Base-by-base conservation (phyloP, 2,329 filamentous ascomycete species). In the Penicillium sclerotigenum region DNA sequence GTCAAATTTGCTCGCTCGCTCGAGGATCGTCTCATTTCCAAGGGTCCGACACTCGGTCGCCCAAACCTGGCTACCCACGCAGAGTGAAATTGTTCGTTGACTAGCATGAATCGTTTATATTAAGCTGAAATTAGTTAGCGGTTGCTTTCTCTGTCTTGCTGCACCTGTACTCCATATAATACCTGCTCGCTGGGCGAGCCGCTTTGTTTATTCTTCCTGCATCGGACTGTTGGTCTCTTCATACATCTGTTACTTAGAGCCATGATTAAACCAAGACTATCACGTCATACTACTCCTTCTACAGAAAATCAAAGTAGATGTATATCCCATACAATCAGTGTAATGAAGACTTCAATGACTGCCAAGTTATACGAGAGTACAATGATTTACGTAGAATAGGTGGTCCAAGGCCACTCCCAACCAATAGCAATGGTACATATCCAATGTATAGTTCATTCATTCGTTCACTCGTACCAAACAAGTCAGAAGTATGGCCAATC, bases 1-100 rank as follows among this genome's bases (percentile, higher is more conserved):
- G 73, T 83, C 8, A 76, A 74, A 47, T 77, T 83, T 61, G 77
- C 80, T 3, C 72, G 77, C 41, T 81, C 79, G 75, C 57, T 83
- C 26, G 81, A 81, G 65, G 66, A 65, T 40, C 65, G 65, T 36
- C 55, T 72, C 28, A 59, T 68, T 29, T 62, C 65, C 1, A 70
- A 70, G 36, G 50, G 52, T 9, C 47, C 56, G 16, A 28, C 43
- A 11, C 52, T 47, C 11, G 41, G 52, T 37, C 54, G 57, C 34
- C 24, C 58, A 14, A 59, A 28, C 2, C 43, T 52, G 38, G 51
- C 56, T 40, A 18, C 40, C 3, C 57, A 42, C 20, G 38, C 41
- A 18, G 54, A 55, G 6, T 64, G 41, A 59, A 28, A 18, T 46
- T 47, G 40, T 26, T 28, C 29, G 13, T 45, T 52, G 4, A 2